Percentiles rank a stretch among this genome's conserved stretches.
phyloP scores from a whole-genome alignment of 805 yeast genomes.

The Spathaspora boniae region DNA sequence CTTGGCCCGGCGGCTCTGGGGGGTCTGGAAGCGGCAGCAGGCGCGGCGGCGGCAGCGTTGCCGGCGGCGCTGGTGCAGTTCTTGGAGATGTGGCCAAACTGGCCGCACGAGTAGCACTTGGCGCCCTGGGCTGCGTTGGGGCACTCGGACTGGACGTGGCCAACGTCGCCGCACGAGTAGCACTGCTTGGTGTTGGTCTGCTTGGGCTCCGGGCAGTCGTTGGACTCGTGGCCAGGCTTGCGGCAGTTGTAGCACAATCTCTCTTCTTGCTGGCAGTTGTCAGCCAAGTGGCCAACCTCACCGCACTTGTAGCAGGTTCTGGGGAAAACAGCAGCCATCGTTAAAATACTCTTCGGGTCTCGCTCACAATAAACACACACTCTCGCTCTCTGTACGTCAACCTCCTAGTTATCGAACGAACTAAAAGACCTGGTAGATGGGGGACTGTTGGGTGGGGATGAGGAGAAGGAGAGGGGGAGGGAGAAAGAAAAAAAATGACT shows the following conservation, averaged over 20 bases:
- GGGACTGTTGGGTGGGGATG: too few species aligned
- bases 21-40: slow-evolving; percentile 22
- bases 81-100: slow-evolving; percentile 78
- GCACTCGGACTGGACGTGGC: slow-evolving; percentile 87
- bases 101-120: slow-evolving; percentile 62
- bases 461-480: too few species aligned
- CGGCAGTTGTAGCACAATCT: slow-evolving; percentile 92
- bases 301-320: slow-evolving; percentile 93
- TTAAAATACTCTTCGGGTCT: too few species aligned
- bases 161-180: slow-evolving; percentile 88
- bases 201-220: slow-evolving; percentile 85
- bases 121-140: slow-evolving; percentile 60
- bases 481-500: too few species aligned
- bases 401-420: background rate
- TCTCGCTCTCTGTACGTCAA: background rate
- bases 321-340: slow-evolving; percentile 47
- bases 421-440: too few species aligned
- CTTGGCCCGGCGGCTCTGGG: slow-evolving; percentile 15
- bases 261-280: slow-evolving; percentile 78
- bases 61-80: slow-evolving; percentile 51
- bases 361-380: too few species aligned
- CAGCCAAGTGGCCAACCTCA: slow-evolving; percentile 87
- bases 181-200: slow-evolving; percentile 84
- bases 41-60: slow-evolving; percentile 13
- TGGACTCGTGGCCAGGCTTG: slow-evolving; percentile 84